Percentiles rank a stretch among this genome's conserved stretches.
phyloP scores from a whole-genome alignment of 1,284 basidiomycete species.

The Sutorius eximius region DNA sequence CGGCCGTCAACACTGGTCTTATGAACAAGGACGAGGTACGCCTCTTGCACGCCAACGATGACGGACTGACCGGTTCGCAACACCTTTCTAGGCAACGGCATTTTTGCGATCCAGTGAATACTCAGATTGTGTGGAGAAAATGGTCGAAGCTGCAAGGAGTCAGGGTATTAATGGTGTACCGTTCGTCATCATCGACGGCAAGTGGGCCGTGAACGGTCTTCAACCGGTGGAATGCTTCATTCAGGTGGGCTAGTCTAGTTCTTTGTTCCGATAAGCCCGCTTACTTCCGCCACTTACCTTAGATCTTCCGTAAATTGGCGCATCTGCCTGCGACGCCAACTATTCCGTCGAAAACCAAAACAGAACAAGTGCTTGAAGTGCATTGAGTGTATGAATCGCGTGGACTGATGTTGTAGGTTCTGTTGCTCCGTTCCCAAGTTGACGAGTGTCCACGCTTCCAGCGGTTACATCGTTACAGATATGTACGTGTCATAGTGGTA shows the following conservation, averaged over 20 bases:
- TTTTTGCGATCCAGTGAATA: slow-evolving; percentile 70
- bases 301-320: slow-evolving; percentile 34
- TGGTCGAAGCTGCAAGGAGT: slow-evolving; percentile 61
- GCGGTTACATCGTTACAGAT: not conserved
- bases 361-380: not conserved
- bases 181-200: slow-evolving; percentile 74
- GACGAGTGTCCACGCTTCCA: not conserved
- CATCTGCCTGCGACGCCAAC: slow-evolving; percentile 13
- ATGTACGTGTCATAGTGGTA: not conserved
- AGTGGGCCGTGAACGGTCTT: slow-evolving; percentile 76
- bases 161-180: slow-evolving; percentile 79
- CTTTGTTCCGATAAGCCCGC: not conserved
- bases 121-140: slow-evolving; percentile 61
- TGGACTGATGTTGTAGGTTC: not conserved
- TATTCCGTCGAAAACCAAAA: not conserved
- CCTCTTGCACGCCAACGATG: not conserved
- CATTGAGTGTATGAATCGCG: not conserved
- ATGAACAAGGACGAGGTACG: slow-evolving; percentile 62
- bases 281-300: not conserved
- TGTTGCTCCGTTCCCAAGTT: not conserved
- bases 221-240: slow-evolving; percentile 72
- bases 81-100: slow-evolving; percentile 42
- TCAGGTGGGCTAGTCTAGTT: slow-evolving; percentile 46
- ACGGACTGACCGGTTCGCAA: not conserved
- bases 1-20: slow-evolving; percentile 56